Evolutionary conservation across 345 rosid genomes (phyloP), one percentile per base, ranked within the genome.

Genomic region (Durio zibethinus): DNA sequence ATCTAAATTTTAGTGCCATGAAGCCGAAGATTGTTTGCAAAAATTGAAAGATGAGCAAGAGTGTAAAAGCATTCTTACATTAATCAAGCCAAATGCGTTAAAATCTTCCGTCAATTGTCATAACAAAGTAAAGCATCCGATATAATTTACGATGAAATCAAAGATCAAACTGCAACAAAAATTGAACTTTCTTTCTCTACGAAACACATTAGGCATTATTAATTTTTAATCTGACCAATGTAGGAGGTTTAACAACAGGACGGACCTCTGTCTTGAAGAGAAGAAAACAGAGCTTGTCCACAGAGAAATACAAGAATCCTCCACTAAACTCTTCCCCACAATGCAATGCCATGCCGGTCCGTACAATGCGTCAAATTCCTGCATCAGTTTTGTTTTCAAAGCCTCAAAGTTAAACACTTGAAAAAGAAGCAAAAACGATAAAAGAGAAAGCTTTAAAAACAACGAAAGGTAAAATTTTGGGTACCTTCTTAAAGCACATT

Each of bases 201-300:
- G 21, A 7, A 27, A 18, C 50, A 47, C 36, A 63, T 38, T 65
- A 38, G 48, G 29, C 70, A n/a, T 65, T 65, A 38, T 65, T 65
- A n/a, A 65, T 71, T 71, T 71, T 71, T 36, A 70, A 71, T 33
- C 61, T 71, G 52, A 20, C 42, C 45, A 29, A 71, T 6, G 75
- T 9, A 71, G 61, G 45, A 50, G 75, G 61, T 50, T 71, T 50
- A 31, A 71, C 45, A 31, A 76, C 73, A 9, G 86, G 87, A n/a
- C 80, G 84, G n/a, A 84, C 85, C 84, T 88, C 88, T 4, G 91
- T 90, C 84, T 91, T 91, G 84, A 91, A 91, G 54, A 91, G 89
- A 64, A 88, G 90, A 79, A 91, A 82, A 72, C 75, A 88, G 65
- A 87, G 80, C 62, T 73, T 88, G 73, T 60, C 77, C 5, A 74